Percentiles rank a stretch among this genome's conserved stretches.
Conservation (phyloP, 495 filamentous ascomycete genomes). For the Trichoderma asperelloides region DNA sequence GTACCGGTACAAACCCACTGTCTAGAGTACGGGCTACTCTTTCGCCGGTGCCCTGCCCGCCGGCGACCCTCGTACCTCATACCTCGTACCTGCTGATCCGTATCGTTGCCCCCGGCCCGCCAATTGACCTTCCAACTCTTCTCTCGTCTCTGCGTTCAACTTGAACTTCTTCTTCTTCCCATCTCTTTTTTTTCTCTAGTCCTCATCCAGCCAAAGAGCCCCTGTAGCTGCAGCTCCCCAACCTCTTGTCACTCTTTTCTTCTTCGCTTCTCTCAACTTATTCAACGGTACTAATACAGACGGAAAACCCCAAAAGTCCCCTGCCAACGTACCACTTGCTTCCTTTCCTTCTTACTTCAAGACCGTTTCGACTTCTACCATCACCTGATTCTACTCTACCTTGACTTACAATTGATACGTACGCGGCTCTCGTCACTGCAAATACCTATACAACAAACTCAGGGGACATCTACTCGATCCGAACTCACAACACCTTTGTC, state of each 20-base stretch:
- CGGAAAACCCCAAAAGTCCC: neutral
- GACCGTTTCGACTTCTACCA: neutral
- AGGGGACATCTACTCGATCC: neutral
- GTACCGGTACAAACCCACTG: neutral
- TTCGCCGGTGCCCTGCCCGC: neutral
- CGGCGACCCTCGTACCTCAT: neutral
- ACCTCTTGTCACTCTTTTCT: slow-evolving; percentile 6
- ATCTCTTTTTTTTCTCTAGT: neutral
- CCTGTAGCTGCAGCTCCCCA: slow-evolving; percentile 5
- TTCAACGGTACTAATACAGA: slow-evolving; percentile 1
- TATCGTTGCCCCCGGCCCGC: neutral
- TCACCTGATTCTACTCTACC: neutral
- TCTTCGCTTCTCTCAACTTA: neutral
- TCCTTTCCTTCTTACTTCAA: neutral
- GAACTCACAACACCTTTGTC: neutral
- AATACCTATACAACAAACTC: neutral
- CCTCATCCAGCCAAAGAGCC: neutral
- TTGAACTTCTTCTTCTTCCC: slow-evolving; percentile 4
- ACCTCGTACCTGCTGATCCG: slow-evolving; percentile 4
- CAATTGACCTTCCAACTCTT: neutral
- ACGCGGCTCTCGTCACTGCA: neutral
- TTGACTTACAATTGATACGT: neutral
- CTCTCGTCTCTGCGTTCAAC: neutral
- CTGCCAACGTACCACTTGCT: neutral
- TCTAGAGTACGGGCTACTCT: neutral